Base-by-base conservation (phyloP, 1,139 yeast genomes). In the Zygosaccharomyces pseudobailii region DNA sequence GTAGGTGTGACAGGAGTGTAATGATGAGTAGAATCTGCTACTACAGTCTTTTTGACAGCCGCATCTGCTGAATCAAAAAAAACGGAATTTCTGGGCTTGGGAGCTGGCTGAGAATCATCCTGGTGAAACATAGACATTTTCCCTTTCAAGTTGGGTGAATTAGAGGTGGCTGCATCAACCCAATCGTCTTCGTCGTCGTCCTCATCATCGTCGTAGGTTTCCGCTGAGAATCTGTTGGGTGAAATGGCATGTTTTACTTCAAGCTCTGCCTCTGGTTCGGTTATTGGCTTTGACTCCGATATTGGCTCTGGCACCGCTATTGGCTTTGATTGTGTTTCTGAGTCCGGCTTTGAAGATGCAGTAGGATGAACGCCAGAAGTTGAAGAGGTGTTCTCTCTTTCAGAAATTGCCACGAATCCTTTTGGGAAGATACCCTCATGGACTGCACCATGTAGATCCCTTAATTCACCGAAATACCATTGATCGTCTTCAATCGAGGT, bases 351-450 rank as follows among this genome's bases (percentile, higher is more conserved):
- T 30, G 19, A 9, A 6, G 6, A 5, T 3, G 13, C 19, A n/a
- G 19, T 3, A n/a, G 19, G 13, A 9, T n/a, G 5, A 30, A n/a
- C 6, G 5, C 3, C 19, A 30, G 33, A 7, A n/a, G 13, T n/a
- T 6, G 10, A 13, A n/a, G 33, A n/a, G 3, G 10, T 30, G 17
- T 19, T 30, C 27, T 27, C 23, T 3, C 19, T 34, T 13, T 38
- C 38, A 33, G 31, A 36, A 17, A 55, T 40, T 51, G 80, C 80
- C 5, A 92, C 97, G 70, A 87, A 92, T 63, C 81, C 84, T 64
- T 79, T 81, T 6, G 98, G 98, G 58, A 92, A 92, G 72, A 90
- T 84, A 7, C 98, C 98, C 31, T 76, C 66, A 47, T 71, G 67
- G 7, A 58, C 45, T 9, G 51, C 55, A 9, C 78, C 78, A 27